Evolutionary conservation across 164 flowering plant genomes (phyloP).

Genomic region (Taxillus chinensis): DNA sequence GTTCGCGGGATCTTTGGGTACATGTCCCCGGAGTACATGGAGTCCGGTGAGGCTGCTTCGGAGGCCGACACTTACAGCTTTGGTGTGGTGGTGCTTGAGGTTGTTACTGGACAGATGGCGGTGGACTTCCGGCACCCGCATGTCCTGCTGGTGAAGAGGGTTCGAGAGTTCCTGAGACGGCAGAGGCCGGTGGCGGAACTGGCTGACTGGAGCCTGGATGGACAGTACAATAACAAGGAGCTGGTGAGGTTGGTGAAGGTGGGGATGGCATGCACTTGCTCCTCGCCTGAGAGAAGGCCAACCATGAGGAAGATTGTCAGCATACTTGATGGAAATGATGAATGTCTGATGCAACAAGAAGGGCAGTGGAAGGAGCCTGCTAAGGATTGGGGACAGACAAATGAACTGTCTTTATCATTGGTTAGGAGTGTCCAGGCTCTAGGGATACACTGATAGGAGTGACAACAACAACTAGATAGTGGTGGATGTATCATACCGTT

Average conservation of each 20-base stretch:
- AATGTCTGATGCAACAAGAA: conserved; percentile 20
- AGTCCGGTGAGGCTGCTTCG: conserved; percentile 60
- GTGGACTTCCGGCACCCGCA: conserved; percentile 64
- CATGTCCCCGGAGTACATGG: conserved; percentile 85
- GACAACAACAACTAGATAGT: neutral
- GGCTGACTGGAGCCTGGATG: conserved; percentile 50
- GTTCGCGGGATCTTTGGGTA: conserved; percentile 89
- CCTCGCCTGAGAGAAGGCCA: conserved; percentile 59
- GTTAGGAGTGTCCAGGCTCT: conserved; percentile 76
- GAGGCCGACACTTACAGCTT: conserved; percentile 77
- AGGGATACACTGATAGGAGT: conserved; percentile 51
- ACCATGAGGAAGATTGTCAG: conserved; percentile 70
- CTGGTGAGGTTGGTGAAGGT: conserved; percentile 48
- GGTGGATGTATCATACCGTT: neutral
- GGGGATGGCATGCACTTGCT: conserved; percentile 69
- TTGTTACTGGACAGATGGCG: conserved; percentile 65
- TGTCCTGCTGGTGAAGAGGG: conserved; percentile 53
- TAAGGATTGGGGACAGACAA: conserved; percentile 56
- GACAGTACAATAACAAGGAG: conserved; percentile 42
- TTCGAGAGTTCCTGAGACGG: conserved; percentile 32
- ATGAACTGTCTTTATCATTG: conserved; percentile 47
- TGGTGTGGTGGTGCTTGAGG: conserved; percentile 85
- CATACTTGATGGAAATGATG: conserved; percentile 72
- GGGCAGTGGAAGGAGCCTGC: conserved; percentile 29
- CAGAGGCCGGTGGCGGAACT: conserved; percentile 45